Percentiles rank a stretch among this genome's conserved stretches.
These are phyloP conservation scores for Puccinia triticina DNA, from an alignment of 1,284 basidiomycete genomes.

Conservation along the genomic window DNA sequence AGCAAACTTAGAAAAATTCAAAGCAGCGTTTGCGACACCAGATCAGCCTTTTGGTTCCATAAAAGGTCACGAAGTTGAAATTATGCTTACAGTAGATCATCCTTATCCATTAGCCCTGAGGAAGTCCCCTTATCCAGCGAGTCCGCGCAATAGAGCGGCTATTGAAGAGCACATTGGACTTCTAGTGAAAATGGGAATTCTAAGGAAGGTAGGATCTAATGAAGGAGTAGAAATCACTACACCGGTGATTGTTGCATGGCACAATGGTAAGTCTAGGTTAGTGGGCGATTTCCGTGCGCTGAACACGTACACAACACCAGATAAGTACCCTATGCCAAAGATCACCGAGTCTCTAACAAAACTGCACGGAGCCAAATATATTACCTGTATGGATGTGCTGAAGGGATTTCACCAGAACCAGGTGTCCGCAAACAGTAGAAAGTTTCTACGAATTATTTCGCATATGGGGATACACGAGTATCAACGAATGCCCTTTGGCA, in stretches of 20 bases:
- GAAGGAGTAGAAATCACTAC: too few species aligned
- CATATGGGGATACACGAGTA: slow-evolving; percentile 3
- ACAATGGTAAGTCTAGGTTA: too few species aligned
- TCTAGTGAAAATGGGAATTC: too few species aligned
- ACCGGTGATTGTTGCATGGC: too few species aligned
- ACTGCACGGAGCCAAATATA: background rate
- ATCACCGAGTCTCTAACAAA: too few species aligned
- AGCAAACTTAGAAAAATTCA: too few species aligned
- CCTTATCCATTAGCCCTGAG: slow-evolving; percentile 8
- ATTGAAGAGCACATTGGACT: slow-evolving; percentile 16
- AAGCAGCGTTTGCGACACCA: background rate
- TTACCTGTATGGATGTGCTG: slow-evolving; percentile 16
- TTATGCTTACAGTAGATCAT: background rate
- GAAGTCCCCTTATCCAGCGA: slow-evolving; percentile 7
- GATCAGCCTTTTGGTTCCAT: background rate
- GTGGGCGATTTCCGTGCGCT: too few species aligned
- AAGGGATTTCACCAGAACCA: slow-evolving; percentile 29
- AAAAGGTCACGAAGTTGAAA: background rate
- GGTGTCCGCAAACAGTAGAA: background rate
- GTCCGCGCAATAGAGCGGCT: background rate
- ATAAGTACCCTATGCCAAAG: too few species aligned
- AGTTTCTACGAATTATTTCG: background rate
- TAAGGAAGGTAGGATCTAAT: too few species aligned
- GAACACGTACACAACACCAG: too few species aligned
- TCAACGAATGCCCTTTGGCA: slow-evolving; percentile 3